These are phyloP conservation scores for Selaginella tamariscina DNA, from an alignment of 75 land plant species.

Conservation along the genomic window DNA sequence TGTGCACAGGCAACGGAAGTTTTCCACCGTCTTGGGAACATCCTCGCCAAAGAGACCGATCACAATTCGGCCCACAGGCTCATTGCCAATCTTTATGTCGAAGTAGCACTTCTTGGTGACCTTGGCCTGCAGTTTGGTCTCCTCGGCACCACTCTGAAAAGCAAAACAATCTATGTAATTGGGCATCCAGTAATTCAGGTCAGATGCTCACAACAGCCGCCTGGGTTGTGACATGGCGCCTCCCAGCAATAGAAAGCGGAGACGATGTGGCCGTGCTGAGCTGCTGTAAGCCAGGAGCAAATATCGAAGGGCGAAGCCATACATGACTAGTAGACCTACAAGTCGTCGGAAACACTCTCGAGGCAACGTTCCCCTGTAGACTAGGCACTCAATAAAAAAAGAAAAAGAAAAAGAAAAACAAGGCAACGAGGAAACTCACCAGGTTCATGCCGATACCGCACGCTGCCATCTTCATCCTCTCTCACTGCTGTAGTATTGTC, in stretches of 20 bases:
- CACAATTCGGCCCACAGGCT: slow-evolving; percentile 6
- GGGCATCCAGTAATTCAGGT: no score
- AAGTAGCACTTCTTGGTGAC: slow-evolving; percentile 9
- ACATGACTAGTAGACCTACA: no score
- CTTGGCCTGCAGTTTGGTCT: background rate
- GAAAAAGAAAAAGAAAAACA: no score
- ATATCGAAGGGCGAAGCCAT: background rate
- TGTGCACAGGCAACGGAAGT: slow-evolving; percentile 18
- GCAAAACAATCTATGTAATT: no score
- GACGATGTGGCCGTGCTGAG: background rate
- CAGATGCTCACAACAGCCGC: background rate
- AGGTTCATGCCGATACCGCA: no score
- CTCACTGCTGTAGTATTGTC: no score
- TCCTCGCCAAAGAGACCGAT: slow-evolving; percentile 8
- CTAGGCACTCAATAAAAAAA: no score
- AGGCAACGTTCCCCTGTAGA: no score
- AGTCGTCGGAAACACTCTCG: no score
- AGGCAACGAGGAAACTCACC: no score
- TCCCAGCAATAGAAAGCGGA: background rate
- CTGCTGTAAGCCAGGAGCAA: background rate
- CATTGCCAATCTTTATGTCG: background rate
- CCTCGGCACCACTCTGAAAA: background rate
- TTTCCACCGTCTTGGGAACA: slow-evolving; percentile 23
- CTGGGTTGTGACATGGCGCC: background rate
- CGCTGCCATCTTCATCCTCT: no score